A percentile compares a stretch with the other conserved stretches of the same genome.
These are phyloP conservation scores for Phialophora chinensis DNA, from an alignment of 2,329 filamentous ascomycete species.

Conservation along the genomic window DNA sequence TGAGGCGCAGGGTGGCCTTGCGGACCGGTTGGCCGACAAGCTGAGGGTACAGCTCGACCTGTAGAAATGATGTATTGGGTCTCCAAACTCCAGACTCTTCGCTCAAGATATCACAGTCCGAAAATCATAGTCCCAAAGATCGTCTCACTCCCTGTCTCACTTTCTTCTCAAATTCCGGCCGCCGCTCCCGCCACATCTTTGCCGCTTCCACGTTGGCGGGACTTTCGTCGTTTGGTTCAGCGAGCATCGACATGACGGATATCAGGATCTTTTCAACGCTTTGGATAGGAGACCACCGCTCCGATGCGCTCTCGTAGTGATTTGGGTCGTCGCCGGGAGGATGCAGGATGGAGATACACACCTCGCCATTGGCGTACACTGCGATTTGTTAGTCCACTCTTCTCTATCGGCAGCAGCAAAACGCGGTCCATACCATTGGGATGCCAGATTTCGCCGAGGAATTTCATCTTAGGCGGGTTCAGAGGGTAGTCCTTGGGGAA, in stretches of 20 bases:
- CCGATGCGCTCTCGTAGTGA: slow-evolving; percentile 94
- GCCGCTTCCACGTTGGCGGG: slow-evolving; percentile 96
- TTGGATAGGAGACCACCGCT: slow-evolving; percentile 96
- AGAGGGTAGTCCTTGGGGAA: slow-evolving; percentile 98
- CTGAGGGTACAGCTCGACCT: slow-evolving; percentile 13
- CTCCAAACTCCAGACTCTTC: not conserved
- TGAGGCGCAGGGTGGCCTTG: slow-evolving; percentile 50
- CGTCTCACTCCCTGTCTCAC: slow-evolving; percentile 82
- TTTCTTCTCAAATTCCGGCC: slow-evolving; percentile 81
- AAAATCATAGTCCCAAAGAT: slow-evolving; percentile 68
- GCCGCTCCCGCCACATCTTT: slow-evolving; percentile 90
- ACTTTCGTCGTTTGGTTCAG: slow-evolving; percentile 95
- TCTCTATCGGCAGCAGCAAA: not conserved
- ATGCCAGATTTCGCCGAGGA: slow-evolving; percentile 92
- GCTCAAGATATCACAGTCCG: not conserved
- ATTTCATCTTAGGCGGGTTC: slow-evolving; percentile 93
- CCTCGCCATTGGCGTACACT: slow-evolving; percentile 91
- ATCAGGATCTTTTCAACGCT: slow-evolving; percentile 97
- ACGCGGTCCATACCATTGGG: slow-evolving; percentile 74
- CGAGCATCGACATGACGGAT: slow-evolving; percentile 97
- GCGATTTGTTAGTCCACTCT: slow-evolving; percentile 10
- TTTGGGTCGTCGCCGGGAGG: slow-evolving; percentile 96
- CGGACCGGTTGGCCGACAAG: slow-evolving; percentile 48
- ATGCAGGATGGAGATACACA: slow-evolving; percentile 98
- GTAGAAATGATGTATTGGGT: slow-evolving; percentile 1